Conservation (phyloP, 306 rosid genomes). For the Benincasa hispida region DNA sequence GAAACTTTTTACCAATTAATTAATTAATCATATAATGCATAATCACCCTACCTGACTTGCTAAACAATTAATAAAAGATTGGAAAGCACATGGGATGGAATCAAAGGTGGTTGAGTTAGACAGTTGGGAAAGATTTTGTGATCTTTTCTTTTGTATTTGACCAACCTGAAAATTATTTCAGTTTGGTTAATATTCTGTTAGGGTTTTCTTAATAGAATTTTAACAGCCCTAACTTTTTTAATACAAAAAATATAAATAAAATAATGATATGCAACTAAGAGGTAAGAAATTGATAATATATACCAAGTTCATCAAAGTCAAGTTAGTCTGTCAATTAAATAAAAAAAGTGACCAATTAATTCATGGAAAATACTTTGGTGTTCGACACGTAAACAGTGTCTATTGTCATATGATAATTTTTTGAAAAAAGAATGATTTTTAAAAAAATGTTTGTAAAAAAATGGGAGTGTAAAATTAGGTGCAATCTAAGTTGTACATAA, state of each 20-base stretch:
- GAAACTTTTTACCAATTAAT: background rate
- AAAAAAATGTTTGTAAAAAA: too few relatives aligned
- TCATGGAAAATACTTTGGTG: too few relatives aligned
- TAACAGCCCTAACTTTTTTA: background rate
- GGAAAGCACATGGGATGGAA: conserved; percentile 33
- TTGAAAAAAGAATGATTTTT: too few relatives aligned
- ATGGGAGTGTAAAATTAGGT: too few relatives aligned
- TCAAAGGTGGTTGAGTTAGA: conserved; percentile 24
- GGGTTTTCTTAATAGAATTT: background rate
- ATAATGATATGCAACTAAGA: background rate
- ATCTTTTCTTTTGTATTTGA: conserved; percentile 25
- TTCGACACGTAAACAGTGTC: too few relatives aligned
- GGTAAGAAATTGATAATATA: too few relatives aligned
- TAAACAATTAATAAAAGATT: background rate
- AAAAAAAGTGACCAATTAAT: background rate
- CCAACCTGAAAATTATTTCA: background rate
- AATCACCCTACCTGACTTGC: background rate
- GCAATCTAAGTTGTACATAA: too few relatives aligned
- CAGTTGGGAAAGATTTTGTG: conserved; percentile 24
- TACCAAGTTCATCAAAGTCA: background rate
- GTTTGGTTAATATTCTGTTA: background rate
- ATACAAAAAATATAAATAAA: background rate
- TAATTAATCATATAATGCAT: background rate
- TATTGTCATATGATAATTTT: too few relatives aligned
- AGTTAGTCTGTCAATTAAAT: too few relatives aligned